Base-by-base conservation (phyloP, 306 rosid species). In the Luffa acutangula region DNA sequence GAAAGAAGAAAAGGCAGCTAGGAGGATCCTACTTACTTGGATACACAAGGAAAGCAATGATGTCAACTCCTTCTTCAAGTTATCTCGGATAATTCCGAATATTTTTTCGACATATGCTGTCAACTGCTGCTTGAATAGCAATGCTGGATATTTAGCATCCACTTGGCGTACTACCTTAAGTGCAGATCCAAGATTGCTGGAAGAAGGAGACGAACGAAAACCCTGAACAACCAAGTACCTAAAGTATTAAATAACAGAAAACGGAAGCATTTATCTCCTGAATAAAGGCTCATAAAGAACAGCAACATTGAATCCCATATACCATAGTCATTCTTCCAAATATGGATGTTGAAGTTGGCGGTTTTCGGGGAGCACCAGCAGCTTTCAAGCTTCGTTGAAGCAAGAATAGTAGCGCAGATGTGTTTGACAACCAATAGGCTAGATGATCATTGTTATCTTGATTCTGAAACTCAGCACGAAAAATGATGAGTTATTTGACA, bases 251-350 rank as follows among this genome's bases (percentile, higher is more conserved):
- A n/a, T 25, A 39, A 81, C 53, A 34, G 20, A 57, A 65, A 56
- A 42, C 4, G 14, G 10, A 69, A 41, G 74, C 36, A 46, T 64
- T 20, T 54, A 6, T 45, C 43, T 39, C 63, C n/a, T 63, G 37
- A 77, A 64, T 25, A 8, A 76, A 34, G 9, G 46, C 33, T 6
- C 42, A 36, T n/a, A 52, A 17, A 75, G 17, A 49, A 75, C 62
- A 56, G 69, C 20, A 41, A 56, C 15, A 10, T 20, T 41, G 12
- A 78, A 74, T 75, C 77, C 33, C 5, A 71, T 45, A 21, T 71
- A 52, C 99, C 99, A 95, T 92, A 60, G 98, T 82, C 98, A 95
- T 95, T 89, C 99, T 93, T 87, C 97, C 99, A 83, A 95, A 95
- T 80, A 95, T 85, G 66, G 99, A 95, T 9, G 99, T 91, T 71